Percentiles rank a stretch among this genome's conserved stretches.
Conservation (phyloP, 2,329 filamentous ascomycete species). For the Fusarium irregulare region DNA sequence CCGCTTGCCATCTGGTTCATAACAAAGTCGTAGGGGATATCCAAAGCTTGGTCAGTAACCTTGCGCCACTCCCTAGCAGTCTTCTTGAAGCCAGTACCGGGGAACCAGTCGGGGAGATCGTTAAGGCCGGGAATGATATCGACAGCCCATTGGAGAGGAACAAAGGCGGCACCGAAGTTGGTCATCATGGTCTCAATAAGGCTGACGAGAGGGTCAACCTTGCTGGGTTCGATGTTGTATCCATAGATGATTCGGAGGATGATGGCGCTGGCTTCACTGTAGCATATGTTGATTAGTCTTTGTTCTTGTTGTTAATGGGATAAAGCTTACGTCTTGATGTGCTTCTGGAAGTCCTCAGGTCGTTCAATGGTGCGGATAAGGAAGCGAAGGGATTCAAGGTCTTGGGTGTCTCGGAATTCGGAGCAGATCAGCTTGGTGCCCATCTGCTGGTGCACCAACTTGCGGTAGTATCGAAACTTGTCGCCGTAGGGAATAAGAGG, state of each 20-base stretch:
- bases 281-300: neutral
- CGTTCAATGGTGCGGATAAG: constrained; percentile 39
- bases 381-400: constrained; percentile 45
- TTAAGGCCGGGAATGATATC: constrained; percentile 49
- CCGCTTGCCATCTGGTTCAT: constrained; percentile 40
- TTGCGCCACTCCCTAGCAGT: constrained; percentile 45
- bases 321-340: constrained; percentile 45
- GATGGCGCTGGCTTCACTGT: constrained; percentile 46
- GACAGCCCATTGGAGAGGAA: constrained; percentile 50
- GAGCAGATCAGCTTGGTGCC: constrained; percentile 39
- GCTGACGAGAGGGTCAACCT: constrained; percentile 46
- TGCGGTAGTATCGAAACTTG: constrained; percentile 41
- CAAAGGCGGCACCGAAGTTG: constrained; percentile 44
- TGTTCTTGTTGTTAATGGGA: neutral
- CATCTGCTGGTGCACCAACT: constrained; percentile 47
- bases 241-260: constrained; percentile 48
- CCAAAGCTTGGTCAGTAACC: constrained; percentile 21
- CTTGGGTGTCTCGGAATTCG: constrained; percentile 41
- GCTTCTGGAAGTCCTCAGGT: constrained; percentile 36
- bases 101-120: constrained; percentile 48
- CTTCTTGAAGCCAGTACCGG: constrained; percentile 48
- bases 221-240: constrained; percentile 48
- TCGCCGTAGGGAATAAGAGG: constrained; percentile 34
- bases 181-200: constrained; percentile 47
- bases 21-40: constrained; percentile 50